Evolutionary conservation across 805 yeast species (phyloP), one percentile per base, ranked within the genome.

Genomic region (Kazachstania psychrophila): DNA sequence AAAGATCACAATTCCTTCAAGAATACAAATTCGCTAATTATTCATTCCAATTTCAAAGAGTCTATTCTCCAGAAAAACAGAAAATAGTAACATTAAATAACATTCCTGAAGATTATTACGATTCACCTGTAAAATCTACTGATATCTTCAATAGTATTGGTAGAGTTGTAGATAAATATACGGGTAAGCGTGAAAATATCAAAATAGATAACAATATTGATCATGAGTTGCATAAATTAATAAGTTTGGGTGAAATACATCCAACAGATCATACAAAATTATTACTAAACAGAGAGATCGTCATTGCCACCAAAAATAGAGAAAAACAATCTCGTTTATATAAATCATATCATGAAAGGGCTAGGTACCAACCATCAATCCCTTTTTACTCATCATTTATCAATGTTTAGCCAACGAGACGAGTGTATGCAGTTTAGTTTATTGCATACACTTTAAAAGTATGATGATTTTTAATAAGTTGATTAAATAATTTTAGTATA

Each of bases 1-100:
- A 14, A n/a, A 30, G 16, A 3, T 25, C n/a, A 9, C 17, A 29
- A 13, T 35, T 29, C 8, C n/a, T 35, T 11, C 65, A 65, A 2
- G 86, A 79, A 42, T 77, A 73, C 31, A 51, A 61, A 19, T 65
- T 66, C 34, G 96, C 97, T 0, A 70, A 73, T 42, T 65, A 76
- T 28, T 87, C 96, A 11, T 89, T 89, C 54, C 78, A 72, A 49
- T 81, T 68, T 54, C 96, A 86, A 55, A 69, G 94, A 42, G 96
- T 89, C 2, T 88, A 74, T 58, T 73, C 85, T 52, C 94, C 95
- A 0, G 33, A 53, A 2, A 42, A 52, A 2, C 48, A 66, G 28
- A 35, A 47, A 25, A 61, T 84, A 10, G 64, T 67, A 2, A 74
- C 83, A 23, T 63, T 88, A 44, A 73, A 72, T 45, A 71, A 68